phyloP scores from a whole-genome alignment of 495 filamentous ascomycete genomes.

The Ascodesmis nigricans region DNA sequence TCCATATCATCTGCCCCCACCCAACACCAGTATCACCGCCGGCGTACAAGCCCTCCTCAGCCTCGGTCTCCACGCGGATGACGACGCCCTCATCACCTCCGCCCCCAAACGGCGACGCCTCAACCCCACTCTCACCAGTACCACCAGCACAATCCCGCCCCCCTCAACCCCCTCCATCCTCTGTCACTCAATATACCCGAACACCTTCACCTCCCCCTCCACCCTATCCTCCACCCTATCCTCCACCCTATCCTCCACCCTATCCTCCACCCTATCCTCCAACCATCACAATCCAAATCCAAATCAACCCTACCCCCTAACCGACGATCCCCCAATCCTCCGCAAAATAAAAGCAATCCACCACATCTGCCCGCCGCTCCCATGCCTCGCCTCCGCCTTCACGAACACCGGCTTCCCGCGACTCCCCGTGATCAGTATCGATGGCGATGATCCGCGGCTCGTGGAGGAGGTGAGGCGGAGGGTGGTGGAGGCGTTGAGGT shows the following conservation, averaged over 20 bases:
- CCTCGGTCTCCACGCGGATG: slow-evolving; percentile 12
- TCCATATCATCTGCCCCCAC: slow-evolving; percentile 11
- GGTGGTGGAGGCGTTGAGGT: too few relatives aligned
- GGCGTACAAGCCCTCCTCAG: slow-evolving; percentile 21
- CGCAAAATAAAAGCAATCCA: slow-evolving; percentile 18
- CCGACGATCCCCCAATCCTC: slow-evolving; percentile 8
- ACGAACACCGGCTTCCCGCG: slow-evolving; percentile 23
- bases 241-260: slow-evolving; percentile 12
- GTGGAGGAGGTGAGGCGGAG: too few relatives aligned
- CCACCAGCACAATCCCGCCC: slow-evolving; percentile 1
- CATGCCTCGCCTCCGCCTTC: slow-evolving; percentile 7
- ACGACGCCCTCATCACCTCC: slow-evolving; percentile 9
- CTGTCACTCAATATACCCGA: slow-evolving; percentile 9
- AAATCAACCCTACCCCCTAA: slow-evolving; percentile 8
- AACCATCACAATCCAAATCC: slow-evolving; percentile 7
- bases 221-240: slow-evolving; percentile 20
- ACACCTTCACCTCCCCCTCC: slow-evolving; percentile 10
- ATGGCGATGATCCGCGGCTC: slow-evolving; percentile 42
- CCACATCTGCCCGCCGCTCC: slow-evolving; percentile 18
- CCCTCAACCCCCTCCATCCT: slow-evolving; percentile 7
- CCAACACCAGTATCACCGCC: slow-evolving; percentile 1
- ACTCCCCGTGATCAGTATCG: slow-evolving; percentile 62
- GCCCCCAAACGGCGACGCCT: slow-evolving; percentile 16
- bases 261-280: slow-evolving; percentile 1
- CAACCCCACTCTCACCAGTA: slow-evolving; percentile 1